Percentiles rank a stretch among this genome's conserved stretches.
Evolutionary conservation across 192 early-diverging fungal genomes (phyloP).

Genomic region (Blastocladiella britannica): DNA sequence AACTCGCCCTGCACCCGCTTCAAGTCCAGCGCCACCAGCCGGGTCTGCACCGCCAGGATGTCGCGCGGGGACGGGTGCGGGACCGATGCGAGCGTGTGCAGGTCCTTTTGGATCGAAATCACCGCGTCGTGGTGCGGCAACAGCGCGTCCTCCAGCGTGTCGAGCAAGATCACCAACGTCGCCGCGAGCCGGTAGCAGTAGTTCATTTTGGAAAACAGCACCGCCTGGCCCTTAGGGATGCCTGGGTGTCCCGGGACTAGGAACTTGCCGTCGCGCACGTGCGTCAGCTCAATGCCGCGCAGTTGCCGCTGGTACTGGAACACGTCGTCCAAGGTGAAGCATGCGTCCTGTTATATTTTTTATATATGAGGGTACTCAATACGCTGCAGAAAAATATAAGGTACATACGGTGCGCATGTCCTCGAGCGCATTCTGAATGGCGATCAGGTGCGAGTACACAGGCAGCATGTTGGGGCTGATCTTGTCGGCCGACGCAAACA

Average conservation of each 20-base stretch:
- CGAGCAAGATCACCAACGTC: not conserved
- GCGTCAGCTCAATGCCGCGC: not conserved
- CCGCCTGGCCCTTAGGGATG: not conserved
- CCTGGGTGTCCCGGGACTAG: not conserved
- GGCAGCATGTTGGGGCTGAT: not conserved
- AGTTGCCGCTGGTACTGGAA: not conserved
- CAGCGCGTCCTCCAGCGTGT: not conserved
- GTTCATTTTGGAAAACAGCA: not conserved
- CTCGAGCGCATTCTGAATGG: not conserved
- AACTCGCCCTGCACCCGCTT: not conserved
- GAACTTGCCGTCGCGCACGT: constrained; percentile 1
- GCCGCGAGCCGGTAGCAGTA: not conserved
- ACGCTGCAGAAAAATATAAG: too few species aligned
- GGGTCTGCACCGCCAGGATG: not conserved
- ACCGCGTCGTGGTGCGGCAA: not conserved
- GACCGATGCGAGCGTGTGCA: not conserved
- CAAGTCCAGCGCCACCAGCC: not conserved
- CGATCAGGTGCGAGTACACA: not conserved
- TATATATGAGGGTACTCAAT: too few species aligned
- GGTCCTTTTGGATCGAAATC: not conserved
- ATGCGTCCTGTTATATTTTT: too few species aligned
- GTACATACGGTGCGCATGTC: not conserved
- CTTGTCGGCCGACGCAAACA: not conserved
- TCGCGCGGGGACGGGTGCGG: not conserved
- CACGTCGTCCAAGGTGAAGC: not conserved